These are phyloP conservation scores for Candida tropicalis DNA, from an alignment of 1,139 yeast species.

Conservation along the genomic window DNA sequence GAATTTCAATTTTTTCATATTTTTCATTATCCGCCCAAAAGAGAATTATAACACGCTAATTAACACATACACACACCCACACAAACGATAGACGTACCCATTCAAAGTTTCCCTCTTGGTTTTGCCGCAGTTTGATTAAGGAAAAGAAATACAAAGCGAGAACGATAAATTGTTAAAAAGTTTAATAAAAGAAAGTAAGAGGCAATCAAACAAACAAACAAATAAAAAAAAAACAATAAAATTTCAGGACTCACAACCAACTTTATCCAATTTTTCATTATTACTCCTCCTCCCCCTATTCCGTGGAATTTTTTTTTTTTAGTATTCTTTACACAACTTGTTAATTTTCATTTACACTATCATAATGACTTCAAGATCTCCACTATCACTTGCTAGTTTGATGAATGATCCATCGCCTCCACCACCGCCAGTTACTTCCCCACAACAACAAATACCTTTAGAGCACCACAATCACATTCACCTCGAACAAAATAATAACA, in stretches of 20 bases:
- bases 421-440: neutral
- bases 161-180: neutral
- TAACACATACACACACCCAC: neutral
- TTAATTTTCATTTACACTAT: neutral
- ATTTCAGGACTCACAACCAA: neutral
- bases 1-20: too few relatives aligned
- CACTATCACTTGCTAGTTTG: constrained; percentile 7
- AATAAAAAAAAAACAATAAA: neutral
- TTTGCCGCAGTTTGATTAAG: too few relatives aligned
- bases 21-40: too few relatives aligned
- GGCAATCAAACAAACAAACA: neutral
- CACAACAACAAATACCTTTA: constrained; percentile 3
- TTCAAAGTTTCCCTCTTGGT: too few relatives aligned
- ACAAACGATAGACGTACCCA: too few relatives aligned
- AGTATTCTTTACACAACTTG: neutral
- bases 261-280: neutral
- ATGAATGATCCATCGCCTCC: constrained; percentile 6
- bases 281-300: neutral
- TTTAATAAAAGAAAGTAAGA: neutral
- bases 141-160: too few relatives aligned
- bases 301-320: constrained; percentile 1
- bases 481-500: neutral
- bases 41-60: neutral
- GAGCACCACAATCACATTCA: constrained; percentile 3
- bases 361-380: constrained; percentile 8